phyloP scores from a whole-genome alignment of 495 filamentous ascomycete species.

The Penicillium mononematosum region DNA sequence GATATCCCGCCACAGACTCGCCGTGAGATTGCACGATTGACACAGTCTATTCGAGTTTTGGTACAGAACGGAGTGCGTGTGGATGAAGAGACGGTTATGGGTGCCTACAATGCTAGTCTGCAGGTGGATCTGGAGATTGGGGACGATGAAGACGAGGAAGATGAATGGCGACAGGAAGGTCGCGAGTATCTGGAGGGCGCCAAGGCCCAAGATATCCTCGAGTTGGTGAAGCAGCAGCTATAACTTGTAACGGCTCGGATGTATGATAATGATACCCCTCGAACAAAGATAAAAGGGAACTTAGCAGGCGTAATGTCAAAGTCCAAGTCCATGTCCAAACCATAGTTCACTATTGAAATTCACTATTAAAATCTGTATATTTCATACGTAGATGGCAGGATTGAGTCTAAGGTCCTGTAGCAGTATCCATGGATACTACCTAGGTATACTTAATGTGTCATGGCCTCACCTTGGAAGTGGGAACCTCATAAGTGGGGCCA shows the following conservation, averaged over 20 bases:
- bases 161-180: slow-evolving; percentile 42
- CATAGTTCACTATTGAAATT: background rate
- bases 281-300: slow-evolving; percentile 15
- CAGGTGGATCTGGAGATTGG: slow-evolving; percentile 65
- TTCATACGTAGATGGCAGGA: background rate
- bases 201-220: slow-evolving; percentile 63
- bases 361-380: background rate
- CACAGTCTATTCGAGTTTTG: slow-evolving; percentile 74
- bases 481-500: background rate
- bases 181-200: slow-evolving; percentile 71
- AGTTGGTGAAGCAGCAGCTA: slow-evolving; percentile 39
- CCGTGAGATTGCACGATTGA: slow-evolving; percentile 80
- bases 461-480: background rate
- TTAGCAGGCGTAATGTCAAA: background rate
- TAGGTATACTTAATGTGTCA: background rate
- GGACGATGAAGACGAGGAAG: slow-evolving; percentile 42
- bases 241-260: background rate
- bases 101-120: slow-evolving; percentile 74
- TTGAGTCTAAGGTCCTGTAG: background rate
- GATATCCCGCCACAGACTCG: slow-evolving; percentile 70
- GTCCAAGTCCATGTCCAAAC: background rate
- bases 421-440: no score
- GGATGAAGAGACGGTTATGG: slow-evolving; percentile 87
- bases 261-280: slow-evolving; percentile 23
- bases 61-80: slow-evolving; percentile 79